These are phyloP conservation scores for Mariannaea elegans DNA, from an alignment of 2,329 filamentous ascomycete species.

Conservation along the genomic window DNA sequence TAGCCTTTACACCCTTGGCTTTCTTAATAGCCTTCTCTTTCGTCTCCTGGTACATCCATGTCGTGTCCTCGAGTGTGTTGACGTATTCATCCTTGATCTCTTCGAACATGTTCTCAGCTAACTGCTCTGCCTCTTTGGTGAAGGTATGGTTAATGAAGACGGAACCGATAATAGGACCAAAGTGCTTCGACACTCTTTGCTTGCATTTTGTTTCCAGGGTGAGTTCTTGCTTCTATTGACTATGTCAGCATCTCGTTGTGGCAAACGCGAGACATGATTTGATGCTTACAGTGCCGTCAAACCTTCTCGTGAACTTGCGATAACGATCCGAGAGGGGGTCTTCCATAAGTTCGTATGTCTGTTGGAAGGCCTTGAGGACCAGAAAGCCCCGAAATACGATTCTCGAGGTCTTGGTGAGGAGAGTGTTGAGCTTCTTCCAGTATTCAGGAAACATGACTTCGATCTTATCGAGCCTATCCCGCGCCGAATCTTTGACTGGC, in stretches of 20 bases:
- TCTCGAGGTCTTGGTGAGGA: slow-evolving; percentile 10
- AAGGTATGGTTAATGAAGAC: slow-evolving; percentile 10
- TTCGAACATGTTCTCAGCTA: not conserved
- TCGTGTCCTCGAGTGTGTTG: slow-evolving; percentile 8
- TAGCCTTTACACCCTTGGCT: not conserved
- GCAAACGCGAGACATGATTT: no score
- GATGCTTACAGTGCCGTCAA: slow-evolving; percentile 16
- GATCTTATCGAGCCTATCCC: not conserved
- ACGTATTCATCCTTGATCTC: slow-evolving; percentile 9
- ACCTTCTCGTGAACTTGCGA: not conserved
- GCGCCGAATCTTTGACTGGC: not conserved
- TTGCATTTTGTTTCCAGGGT: slow-evolving; percentile 3
- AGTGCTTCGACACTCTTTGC: slow-evolving; percentile 10
- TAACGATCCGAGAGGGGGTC: not conserved
- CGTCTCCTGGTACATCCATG: slow-evolving; percentile 12
- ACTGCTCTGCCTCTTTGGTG: not conserved
- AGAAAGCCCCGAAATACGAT: slow-evolving; percentile 23
- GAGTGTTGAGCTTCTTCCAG: slow-evolving; percentile 7
- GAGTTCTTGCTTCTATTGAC: not conserved
- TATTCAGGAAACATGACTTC: slow-evolving; percentile 23
- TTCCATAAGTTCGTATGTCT: slow-evolving; percentile 22
- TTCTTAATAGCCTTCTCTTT: slow-evolving; percentile 14
- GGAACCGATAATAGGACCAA: slow-evolving; percentile 16
- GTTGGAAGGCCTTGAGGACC: slow-evolving; percentile 27
- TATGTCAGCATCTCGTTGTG: not conserved